phyloP scores from a whole-genome alignment of 164 flowering plant genomes.

The Nelumbo lutea region DNA sequence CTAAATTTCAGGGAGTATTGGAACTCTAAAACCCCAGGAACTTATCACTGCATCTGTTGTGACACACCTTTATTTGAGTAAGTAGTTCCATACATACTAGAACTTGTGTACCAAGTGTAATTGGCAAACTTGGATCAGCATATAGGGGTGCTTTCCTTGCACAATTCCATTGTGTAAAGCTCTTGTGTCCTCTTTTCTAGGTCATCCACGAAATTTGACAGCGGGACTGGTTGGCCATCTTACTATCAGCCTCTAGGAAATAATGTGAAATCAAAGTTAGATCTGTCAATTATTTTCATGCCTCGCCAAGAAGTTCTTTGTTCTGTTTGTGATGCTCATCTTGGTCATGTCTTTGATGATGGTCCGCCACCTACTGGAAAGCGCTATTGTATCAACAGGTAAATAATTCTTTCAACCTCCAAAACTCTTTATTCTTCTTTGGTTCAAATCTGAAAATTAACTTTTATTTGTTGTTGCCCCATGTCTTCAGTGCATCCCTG shows the following conservation, averaged over 20 bases:
- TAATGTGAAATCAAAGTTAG: slow-evolving; percentile 78
- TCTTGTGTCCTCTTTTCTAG: slow-evolving; percentile 27
- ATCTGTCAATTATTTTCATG: slow-evolving; percentile 87
- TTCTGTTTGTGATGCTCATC: slow-evolving; percentile 77
- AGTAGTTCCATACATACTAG: slow-evolving; percentile 19
- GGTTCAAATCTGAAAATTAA: background rate
- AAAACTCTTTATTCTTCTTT: background rate
- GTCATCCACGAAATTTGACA: slow-evolving; percentile 87
- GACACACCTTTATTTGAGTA: slow-evolving; percentile 87
- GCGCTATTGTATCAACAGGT: slow-evolving; percentile 91
- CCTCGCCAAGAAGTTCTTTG: slow-evolving; percentile 85
- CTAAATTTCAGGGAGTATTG: slow-evolving; percentile 62
- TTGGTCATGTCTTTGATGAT: slow-evolving; percentile 91
- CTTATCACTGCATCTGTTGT: slow-evolving; percentile 80
- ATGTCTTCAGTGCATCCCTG: slow-evolving; percentile 58
- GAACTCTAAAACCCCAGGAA: slow-evolving; percentile 81
- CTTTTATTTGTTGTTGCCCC: slow-evolving; percentile 2
- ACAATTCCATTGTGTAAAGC: background rate
- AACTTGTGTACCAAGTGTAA: background rate
- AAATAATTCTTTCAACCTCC: background rate
- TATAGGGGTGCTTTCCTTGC: background rate
- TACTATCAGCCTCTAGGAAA: slow-evolving; percentile 69
- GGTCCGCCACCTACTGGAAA: slow-evolving; percentile 94
- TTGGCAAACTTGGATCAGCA: background rate
- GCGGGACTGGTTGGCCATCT: slow-evolving; percentile 99